These are phyloP conservation scores for Ophiostoma ulmi DNA, from an alignment of 2,329 filamentous ascomycete genomes.

Conservation along the genomic window DNA sequence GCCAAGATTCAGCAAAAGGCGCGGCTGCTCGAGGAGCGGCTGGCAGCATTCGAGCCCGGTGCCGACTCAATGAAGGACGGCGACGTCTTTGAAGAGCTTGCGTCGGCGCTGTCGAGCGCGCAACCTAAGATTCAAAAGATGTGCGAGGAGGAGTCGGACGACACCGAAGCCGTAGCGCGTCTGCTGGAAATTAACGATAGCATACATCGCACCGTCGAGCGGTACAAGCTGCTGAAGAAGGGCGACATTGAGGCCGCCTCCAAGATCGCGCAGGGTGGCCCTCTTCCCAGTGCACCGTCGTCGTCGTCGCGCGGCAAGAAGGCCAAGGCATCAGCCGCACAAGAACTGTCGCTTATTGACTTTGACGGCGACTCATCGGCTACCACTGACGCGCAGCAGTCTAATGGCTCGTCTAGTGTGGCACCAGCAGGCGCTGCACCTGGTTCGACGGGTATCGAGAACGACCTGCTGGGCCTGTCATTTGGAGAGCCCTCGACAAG, in stretches of 20 bases:
- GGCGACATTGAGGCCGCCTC: conserved; percentile 81
- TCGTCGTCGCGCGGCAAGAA: conserved; percentile 43
- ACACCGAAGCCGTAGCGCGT: conserved; percentile 91
- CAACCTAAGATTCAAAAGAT: conserved; percentile 99
- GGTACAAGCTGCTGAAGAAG: conserved; percentile 94
- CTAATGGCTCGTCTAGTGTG: conserved; percentile 32
- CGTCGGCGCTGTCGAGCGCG: conserved; percentile 80
- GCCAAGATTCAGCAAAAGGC: conserved; percentile 95
- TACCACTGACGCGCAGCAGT: conserved; percentile 40
- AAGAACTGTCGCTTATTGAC: conserved; percentile 90
- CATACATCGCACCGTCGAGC: conserved; percentile 92
- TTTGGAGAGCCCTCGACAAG: conserved; percentile 57
- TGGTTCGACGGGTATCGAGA: conserved; percentile 64
- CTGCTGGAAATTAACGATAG: conserved; percentile 97
- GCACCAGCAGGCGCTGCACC: conserved; percentile 38
- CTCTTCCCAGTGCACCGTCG: conserved; percentile 30
- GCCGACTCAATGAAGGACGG: conserved; percentile 64
- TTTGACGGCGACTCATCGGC: conserved; percentile 61
- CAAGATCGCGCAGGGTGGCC: conserved; percentile 75
- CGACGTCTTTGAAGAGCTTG: conserved; percentile 75
- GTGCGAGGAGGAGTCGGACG: conserved; percentile 98
- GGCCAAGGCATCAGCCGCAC: conserved; percentile 51
- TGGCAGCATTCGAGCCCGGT: conserved; percentile 75
- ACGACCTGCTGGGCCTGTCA: conserved; percentile 84
- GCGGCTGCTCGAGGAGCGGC: conserved; percentile 81